Evolutionary conservation across 2,329 filamentous ascomycete species (phyloP), one percentile per base, ranked within the genome.

Genomic region (Massarina eburnea): DNA sequence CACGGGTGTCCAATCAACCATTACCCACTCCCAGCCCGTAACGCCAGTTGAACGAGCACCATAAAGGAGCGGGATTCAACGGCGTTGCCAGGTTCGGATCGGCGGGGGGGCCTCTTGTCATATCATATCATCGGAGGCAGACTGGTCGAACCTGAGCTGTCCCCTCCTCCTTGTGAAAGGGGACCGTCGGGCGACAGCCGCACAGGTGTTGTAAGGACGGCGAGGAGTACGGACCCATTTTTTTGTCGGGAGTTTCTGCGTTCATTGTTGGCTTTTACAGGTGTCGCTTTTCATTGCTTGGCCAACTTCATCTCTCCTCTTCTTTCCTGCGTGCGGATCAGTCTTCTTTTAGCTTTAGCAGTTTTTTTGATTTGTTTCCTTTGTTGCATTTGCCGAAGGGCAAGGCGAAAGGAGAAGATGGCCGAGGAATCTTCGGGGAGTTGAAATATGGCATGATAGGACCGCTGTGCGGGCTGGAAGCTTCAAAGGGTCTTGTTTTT

Each of bases 1-100:
- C 50, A 54, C 49, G 44, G 51, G 43, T 50, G 56, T 38, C 51
- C 55, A 52, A 57, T 53, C 49, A 45, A 45, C 49, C 43, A 48
- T 43, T 39, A 41, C 45, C 41, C 42, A 42, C 36, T 49, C 55
- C 49, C 46, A 54, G 52, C 58, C 56, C 52, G 55, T 67, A 64
- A 70, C 64, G 66, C 64, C 67, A 55, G 58, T 62, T 62, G 61
- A 64, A 70, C 58, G 66, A 67, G 58, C 54, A 61, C 57, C 52
- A 60, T 51, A 55, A 41, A 48, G 54, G 62, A 60, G 52, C 48
- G 57, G 63, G 52, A 52, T 51, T 57, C 53, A 50, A 57, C 46
- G 67, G 66, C 66, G 66, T 68, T 67, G 58, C 58, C 55, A 48
- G 57, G 55, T 49, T 57, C 57, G 55, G 57, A 54, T 52, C 45